Evolutionary conservation across 331 rosid species (phyloP), one percentile per base, ranked within the genome.

Genomic region (Arachis monticola): DNA sequence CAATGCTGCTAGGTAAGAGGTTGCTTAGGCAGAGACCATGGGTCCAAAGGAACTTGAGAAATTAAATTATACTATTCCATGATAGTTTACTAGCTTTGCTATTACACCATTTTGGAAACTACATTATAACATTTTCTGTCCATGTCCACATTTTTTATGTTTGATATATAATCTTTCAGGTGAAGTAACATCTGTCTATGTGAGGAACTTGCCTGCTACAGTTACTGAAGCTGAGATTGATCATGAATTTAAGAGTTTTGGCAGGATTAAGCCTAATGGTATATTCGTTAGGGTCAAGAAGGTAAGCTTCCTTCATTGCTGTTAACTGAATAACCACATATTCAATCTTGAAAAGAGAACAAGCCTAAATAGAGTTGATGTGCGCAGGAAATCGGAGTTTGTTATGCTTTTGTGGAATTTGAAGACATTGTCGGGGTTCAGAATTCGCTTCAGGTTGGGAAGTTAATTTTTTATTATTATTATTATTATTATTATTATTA

Each of bases 321-420:
- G 31, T 40, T 8, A 47, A 41, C 31, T 68, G 46, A 42, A 8
- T 64, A 9, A 10, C 13, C 8, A 17, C 64, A 44, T 22, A 38
- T 47, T 44, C 14, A 42, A 73, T 30, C 70, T 35, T 63, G 61
- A 22, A 8, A 31, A 50, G 22, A 9, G 10, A 40, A 53, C 31
- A 57, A 64, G 60, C 73, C 87, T 22, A 78, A 44, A 50, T 70
- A 64, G 74, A 60, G 35, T 72, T 79, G 60, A 22, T 68, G 17
- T 58, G 30, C 72, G 13, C 95, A 94, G 98, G 98, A 94, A 78
- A 83, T 91, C 69, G 97, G 97, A 74, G 96, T 90, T 57, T 94
- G 98, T 84, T 90, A 91, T 70, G 98, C 97, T 57, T 90, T 94
- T 76, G 98, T 94, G 57, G 98, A 94, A 86, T 94, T 85, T 47